Evolutionary conservation across 345 rosid genomes (phyloP), one percentile per base, ranked within the genome.

Genomic region (Ceriops zippeliana): DNA sequence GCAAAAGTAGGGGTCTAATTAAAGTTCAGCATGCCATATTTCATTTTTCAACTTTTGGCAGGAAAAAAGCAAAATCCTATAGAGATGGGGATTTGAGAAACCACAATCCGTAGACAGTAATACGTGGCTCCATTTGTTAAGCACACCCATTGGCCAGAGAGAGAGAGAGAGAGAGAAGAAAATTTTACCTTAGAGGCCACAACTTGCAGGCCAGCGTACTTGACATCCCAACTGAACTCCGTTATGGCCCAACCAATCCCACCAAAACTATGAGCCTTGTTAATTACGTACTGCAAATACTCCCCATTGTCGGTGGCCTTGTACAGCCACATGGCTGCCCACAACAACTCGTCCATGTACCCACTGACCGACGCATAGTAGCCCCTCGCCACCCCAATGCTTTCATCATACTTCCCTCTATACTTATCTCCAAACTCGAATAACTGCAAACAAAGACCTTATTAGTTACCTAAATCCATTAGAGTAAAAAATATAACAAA

Each of bases 311-410:
- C 76, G 67, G 80, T 77, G 76, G 80, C 80, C 34, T 72, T 77
- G 73, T 77, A 72, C 31, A 77, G 58, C 80, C 80, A 77, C 73
- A 77, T 17, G 31, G 70, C 70, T 37, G 69, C 73, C 76, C 80
- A 95, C 79, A 95, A 73, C 86, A 95, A 76, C 87, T 95, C 99
- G 62, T 95, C 99, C 90, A 78, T 87, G 86, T 86, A 91, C 47
- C 99, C 99, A 82, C 99, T 95, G 81, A 91, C 96, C 73, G 99
- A 95, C 71, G 92, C 88, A 61, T 95, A 95, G 87, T 91, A 95
- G 79, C 76, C 84, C 80, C 84, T 95, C 78, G 84, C 99, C 73
- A 80, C 93, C 52, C 75, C 82, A 20, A 95, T 59, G 28, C 90
- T 88, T 61, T 60, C 87, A 38, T 95, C 99, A 68, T 95, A 95